Evolutionary conservation across 192 early-diverging fungal species (phyloP).

Genomic region (Coemansia sp.): DNA sequence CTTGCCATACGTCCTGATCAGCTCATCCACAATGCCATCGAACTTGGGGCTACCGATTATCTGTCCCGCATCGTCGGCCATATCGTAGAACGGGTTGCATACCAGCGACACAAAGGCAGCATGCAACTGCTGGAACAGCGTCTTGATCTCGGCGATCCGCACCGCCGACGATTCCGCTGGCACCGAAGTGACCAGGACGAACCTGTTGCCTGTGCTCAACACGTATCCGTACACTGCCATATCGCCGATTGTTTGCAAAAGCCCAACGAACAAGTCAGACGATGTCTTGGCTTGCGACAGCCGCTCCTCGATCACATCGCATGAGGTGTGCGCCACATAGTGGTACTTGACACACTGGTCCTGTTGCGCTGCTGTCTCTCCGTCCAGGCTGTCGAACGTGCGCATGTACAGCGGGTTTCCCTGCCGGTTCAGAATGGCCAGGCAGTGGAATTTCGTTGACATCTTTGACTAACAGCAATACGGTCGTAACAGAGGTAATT

Average conservation of each 20-base stretch:
- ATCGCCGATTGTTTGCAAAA: constrained; percentile 87
- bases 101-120: constrained; percentile 75
- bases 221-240: constrained; percentile 88
- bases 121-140: constrained; percentile 82
- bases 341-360: constrained; percentile 85
- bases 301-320: constrained; percentile 78
- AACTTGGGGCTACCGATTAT: neutral
- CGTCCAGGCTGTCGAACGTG: constrained; percentile 59
- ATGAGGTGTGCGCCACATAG: constrained; percentile 87
- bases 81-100: constrained; percentile 85
- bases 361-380: constrained; percentile 12
- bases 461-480: neutral
- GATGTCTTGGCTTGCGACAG: constrained; percentile 50
- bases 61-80: constrained; percentile 43
- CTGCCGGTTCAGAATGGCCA: constrained; percentile 51
- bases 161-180: constrained; percentile 80
- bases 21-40: constrained; percentile 58
- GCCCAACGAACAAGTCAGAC: constrained; percentile 81
- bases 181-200: constrained; percentile 66
- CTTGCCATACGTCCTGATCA: constrained; percentile 33
- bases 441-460: constrained; percentile 36
- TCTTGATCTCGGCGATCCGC: constrained; percentile 61
- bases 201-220: constrained; percentile 81
- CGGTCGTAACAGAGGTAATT: too few relatives aligned
- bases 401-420: constrained; percentile 87